Evolutionary conservation across 805 yeast species (phyloP), one percentile per base, ranked within the genome.

Genomic region (Saccharomycopsis lassenensis): DNA sequence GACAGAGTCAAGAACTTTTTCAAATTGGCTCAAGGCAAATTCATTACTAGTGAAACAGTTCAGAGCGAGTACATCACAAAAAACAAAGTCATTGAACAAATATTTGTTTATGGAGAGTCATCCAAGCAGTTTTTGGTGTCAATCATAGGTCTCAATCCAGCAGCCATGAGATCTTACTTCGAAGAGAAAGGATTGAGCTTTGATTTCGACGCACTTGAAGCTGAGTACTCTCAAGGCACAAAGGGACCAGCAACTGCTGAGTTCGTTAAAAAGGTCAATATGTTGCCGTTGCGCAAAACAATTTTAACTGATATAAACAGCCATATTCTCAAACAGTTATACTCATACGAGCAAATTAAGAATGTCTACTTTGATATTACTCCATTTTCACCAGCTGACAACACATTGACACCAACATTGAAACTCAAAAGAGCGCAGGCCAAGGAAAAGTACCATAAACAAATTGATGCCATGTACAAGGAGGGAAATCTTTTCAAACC

Each of bases 1-100:
- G 78, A 72, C 48, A 58, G 78, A 38, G 74, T 71, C 33, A 71
- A 71, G 55, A 63, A 62, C 48, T 63, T 63, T 50, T 63, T 61
- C 52, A 63, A 63, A 24, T 23, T 44, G 21, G 29, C 44, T 17
- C 47, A 44, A 29, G 47, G 47, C 17, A 41, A 65, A 48, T 64
- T 63, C 45, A 58, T 64, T 20, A 59, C 68, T 5, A 68, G 69
- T 5, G 69, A 65, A 45, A 64, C 58, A 46, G 57, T 65, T 35
- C 69, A 64, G 45, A 63, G 59, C 43, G 47, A 47, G 18, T 63
- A 62, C 45, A 51, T 63, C 19, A 54, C 64, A 1, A 43, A 50
- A 6, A 53, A 52, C 43, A 58, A 72, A 2, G 17, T 23, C 10
- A 7, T 16, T 5, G 7, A 11, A 11, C 29, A 33, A 20, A 15